Evolutionary conservation across 1,139 yeast genomes (phyloP).

Genomic region (Sugiyamaella pinicola): DNA sequence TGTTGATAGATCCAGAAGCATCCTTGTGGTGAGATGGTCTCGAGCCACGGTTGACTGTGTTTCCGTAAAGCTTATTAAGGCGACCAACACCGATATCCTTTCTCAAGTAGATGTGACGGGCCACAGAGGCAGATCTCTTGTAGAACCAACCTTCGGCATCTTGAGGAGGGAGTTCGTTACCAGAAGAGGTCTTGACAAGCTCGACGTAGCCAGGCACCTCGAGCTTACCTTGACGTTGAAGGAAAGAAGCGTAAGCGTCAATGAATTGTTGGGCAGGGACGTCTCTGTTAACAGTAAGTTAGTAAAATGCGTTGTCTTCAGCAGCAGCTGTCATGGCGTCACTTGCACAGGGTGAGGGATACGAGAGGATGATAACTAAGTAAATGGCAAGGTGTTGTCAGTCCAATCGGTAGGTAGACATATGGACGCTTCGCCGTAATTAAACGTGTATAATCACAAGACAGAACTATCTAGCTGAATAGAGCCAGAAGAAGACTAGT

Average conservation of each 20-base stretch:
- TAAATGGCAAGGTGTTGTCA: too few species aligned
- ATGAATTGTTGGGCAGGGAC: constrained; percentile 99
- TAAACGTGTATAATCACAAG: too few species aligned
- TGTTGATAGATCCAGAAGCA: constrained; percentile 99
- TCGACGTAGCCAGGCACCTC: constrained; percentile 99
- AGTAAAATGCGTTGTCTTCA: background rate
- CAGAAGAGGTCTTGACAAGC: constrained; percentile 98
- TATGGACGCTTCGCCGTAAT: too few species aligned
- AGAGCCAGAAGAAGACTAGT: too few species aligned
- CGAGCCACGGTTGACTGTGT: constrained; percentile 98
- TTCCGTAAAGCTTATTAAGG: constrained; percentile 98
- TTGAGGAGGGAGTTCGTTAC: constrained; percentile 99
- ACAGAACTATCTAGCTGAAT: too few species aligned
- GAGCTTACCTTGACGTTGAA: constrained; percentile 99
- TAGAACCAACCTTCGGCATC: constrained; percentile 99
- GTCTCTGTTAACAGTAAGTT: constrained; percentile 52
- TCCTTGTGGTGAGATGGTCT: constrained; percentile 99
- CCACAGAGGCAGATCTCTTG: constrained; percentile 99
- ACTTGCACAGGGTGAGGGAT: too few species aligned
- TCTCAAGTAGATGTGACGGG: constrained; percentile 99
- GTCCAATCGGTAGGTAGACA: too few species aligned
- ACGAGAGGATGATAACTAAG: too few species aligned
- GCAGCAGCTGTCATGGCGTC: too few species aligned
- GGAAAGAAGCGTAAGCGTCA: constrained; percentile 99
- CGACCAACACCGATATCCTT: constrained; percentile 99